Percentiles rank a stretch among this genome's conserved stretches.
Evolutionary conservation across 257 asterid genomes (phyloP).

Genomic region (Marsdenia floribunda): DNA sequence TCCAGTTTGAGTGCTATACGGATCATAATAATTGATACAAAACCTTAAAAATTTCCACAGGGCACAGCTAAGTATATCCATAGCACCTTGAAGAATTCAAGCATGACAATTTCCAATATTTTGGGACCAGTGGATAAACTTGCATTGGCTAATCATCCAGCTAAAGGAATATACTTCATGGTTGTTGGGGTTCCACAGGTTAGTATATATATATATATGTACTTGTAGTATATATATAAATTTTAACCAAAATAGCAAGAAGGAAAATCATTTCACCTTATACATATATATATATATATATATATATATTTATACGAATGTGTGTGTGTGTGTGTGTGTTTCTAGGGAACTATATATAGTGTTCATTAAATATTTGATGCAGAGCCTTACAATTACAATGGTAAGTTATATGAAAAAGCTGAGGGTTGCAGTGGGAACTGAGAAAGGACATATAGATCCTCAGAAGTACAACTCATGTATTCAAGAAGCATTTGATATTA

Average conservation of each 20-base stretch:
- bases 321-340: too few relatives aligned
- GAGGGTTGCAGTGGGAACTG: slow-evolving; percentile 64
- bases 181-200: slow-evolving; percentile 44
- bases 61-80: slow-evolving; percentile 32
- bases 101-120: slow-evolving; percentile 38
- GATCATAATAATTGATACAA: not conserved
- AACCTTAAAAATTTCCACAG: slow-evolving; percentile 6
- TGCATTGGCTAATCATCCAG: slow-evolving; percentile 36
- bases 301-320: too few relatives aligned
- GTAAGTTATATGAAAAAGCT: slow-evolving; percentile 64
- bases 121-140: slow-evolving; percentile 36
- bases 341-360: too few relatives aligned
- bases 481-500: slow-evolving; percentile 12
- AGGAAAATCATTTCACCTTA: too few relatives aligned
- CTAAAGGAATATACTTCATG: slow-evolving; percentile 36
- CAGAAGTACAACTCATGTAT: slow-evolving; percentile 14
- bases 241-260: not conserved
- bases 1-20: too few relatives aligned
- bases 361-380: slow-evolving; percentile 16
- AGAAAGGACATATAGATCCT: slow-evolving; percentile 56
- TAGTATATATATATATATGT: not conserved
- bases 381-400: slow-evolving; percentile 73
- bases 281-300: too few relatives aligned
- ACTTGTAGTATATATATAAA: not conserved
- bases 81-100: slow-evolving; percentile 31